Evolutionary conservation across 345 rosid genomes (phyloP).

Genomic region (Melaleuca quinquenervia): DNA sequence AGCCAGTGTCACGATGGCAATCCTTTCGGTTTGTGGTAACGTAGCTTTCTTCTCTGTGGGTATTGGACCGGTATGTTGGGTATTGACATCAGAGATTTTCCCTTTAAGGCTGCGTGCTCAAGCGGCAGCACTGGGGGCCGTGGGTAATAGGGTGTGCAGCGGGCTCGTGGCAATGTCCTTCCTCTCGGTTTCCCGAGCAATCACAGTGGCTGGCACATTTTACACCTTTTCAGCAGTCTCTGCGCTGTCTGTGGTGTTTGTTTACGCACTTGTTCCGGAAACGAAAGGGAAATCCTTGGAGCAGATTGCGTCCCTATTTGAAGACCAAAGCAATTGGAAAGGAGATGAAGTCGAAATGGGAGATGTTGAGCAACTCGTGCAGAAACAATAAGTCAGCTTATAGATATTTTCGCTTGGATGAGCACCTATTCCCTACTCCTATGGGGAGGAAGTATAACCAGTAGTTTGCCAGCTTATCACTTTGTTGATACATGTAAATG

Average conservation of each 20-base stretch:
- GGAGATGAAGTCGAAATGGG: conserved; percentile 51
- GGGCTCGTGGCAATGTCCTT: conserved; percentile 78
- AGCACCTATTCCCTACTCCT: background rate
- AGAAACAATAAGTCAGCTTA: conserved; percentile 3
- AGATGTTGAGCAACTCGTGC: conserved; percentile 67
- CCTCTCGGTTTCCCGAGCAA: conserved; percentile 48
- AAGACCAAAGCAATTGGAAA: conserved; percentile 20
- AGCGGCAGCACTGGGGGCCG: conserved; percentile 69
- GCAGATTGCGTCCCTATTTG: conserved; percentile 57
- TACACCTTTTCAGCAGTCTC: conserved; percentile 43
- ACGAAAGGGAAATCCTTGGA: conserved; percentile 78
- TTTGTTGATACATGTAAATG: background rate
- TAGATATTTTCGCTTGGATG: background rate
- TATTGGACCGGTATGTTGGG: conserved; percentile 79
- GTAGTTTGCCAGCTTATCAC: background rate
- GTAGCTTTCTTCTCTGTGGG: conserved; percentile 84
- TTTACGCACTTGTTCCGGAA: conserved; percentile 54
- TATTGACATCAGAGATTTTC: conserved; percentile 69
- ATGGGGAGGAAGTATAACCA: background rate
- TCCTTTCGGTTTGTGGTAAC: conserved; percentile 57
- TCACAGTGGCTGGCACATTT: conserved; percentile 63
- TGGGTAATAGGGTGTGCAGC: conserved; percentile 68
- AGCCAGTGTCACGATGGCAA: conserved; percentile 28
- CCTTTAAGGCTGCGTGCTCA: conserved; percentile 74
- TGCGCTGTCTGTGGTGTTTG: conserved; percentile 52